Evolutionary conservation across 768 basidiomycete genomes (phyloP), one percentile per base, ranked within the genome.

Genomic region (Dictyophora rubrovolvata): DNA sequence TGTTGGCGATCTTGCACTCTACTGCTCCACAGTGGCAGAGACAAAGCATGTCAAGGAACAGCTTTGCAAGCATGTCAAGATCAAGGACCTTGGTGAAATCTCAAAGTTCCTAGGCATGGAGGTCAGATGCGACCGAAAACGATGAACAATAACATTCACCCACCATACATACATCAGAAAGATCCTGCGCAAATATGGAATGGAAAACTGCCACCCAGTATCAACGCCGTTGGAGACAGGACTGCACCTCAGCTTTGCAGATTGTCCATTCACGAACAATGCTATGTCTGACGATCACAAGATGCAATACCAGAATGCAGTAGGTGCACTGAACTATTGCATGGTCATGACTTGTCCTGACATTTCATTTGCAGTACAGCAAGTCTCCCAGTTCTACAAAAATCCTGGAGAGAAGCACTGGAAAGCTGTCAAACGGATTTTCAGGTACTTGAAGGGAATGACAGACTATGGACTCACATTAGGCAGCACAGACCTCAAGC

Each of bases 1-100:
- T 51, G 71, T 77, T 5, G 70, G 77, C 52, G 73, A 74, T 54
- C 52, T 71, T 0, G 36, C 55, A 60, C 1, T 65, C 65, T 3
- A 56, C 3, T 63, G 66, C 0, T 60, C 55, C 50, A 60, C 64
- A 16, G 50, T 28, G 34, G 51, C 21, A 0, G 65, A 57, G 1
- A 60, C 61, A 23, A 46, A 61, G 1, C 16, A 42, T 10, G 68
- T 73, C 62, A 71, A 71, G 52, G 61, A 50, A 1, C 61, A 74
- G 16, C 63, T 76, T 8, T 28, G 61, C 1, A 42, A 28, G 10
- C 42, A 17, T 17, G 23, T 61, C 55, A 50, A 56, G 3, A 57
- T 56, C 48, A 48, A 20, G 0, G 60, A 61, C 16, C 48, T 56
- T 16, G 55, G 55, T 1, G 18, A 49, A n/a, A 28, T 61, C 16